Evolutionary conservation across 257 asterid genomes (phyloP), one percentile per base, ranked within the genome.

Genomic region (Primulina tabacum): DNA sequence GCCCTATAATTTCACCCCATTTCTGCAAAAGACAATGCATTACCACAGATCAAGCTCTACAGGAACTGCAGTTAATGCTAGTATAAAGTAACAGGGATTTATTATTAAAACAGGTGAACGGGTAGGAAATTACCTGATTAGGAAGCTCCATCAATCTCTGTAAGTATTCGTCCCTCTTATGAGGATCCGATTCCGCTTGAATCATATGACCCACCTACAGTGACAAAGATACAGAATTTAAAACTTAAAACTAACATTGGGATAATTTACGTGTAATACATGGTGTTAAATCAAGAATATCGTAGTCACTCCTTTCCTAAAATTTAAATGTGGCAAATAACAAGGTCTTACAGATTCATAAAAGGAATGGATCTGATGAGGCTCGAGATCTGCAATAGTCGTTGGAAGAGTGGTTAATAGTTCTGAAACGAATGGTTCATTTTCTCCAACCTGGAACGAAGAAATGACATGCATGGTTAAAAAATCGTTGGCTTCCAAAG

Each of bases 1-100:
- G 96, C 29, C 92, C 95, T 35, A 94, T 94, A 74, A 94, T 94
- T 75, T 94, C 98, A 52, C 80, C 87, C 98, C 99, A 94, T 89
- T 77, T 91, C 99, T 94, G 97, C 81, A 82, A 62, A 56, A 76
- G 9, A 70, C 20, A 35, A 74, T 29, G 67, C 70, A 81, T 77
- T 69, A 83, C 76, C 72, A 72, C 68, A 60, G 12, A 17, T 21
- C 37, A 67, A 71, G 62, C 47, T 65, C 55, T 67, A 34, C 26
- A 26, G 40, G 60, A 14, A 8, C 56, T 43, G n/a, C n/a, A 12
- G n/a, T 43, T 50, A 50, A 50, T 29, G 33, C 65, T 32, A 64
- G 47, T 40, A 60, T 10, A 8, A 29, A 61, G 2, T 57, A 64
- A 40, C 8, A 68, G 60, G 59, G 14, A 67, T 52, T 67, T 33